Evolutionary conservation across 352 stramenopile species (phyloP), one percentile per base, ranked within the genome.

Genomic region (Phytopythium montanum): DNA sequence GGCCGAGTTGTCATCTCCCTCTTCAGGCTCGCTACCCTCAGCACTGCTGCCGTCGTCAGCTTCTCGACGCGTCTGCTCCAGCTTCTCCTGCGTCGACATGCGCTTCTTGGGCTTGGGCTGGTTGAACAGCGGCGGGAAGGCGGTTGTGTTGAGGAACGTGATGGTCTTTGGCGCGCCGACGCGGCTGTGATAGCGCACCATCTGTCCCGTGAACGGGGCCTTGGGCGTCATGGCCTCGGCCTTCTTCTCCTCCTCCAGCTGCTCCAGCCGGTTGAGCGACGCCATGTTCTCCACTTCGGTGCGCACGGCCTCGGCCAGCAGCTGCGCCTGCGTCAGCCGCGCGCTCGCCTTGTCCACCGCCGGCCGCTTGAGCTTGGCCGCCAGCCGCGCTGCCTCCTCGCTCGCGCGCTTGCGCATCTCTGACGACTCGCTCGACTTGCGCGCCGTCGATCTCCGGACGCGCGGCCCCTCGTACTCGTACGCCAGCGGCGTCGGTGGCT

Each of bases 181-280:
- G 16, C 72, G 73, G 50, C 85, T 94, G 61, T 87, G 71, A 50
- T 85, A 88, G 33, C 83, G 68, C 41, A 94, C 74, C 62, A 88
- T 84, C 10, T 74, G 62, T n/a, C 79, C 81, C 16, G 77, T 88
- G 63, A 80, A 85, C 55, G 82, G 85, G 12, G 74, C 74, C 59
- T 92, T 94, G 13, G 85, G 85, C 10, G 78, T 70, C 14, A 73
- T 68, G 49, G 64, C 82, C 66, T 91, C 82, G 8, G 68, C 70
- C 21, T 87, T 87, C 68, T 91, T 92, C 68, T 94, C 85, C 65
- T 94, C 85, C 54, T 94, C 85, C 0, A 92, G 61, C 59, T 85
- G 82, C 63, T 94, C 85, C 38, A 94, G 42, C 39, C 81, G 73
- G 41, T 84, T 86, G 31, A 94, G 64, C n/a, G 82, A 92, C 72